Conservation (phyloP, 2,329 filamentous ascomycete species). For the Xylariaceae sp. region DNA sequence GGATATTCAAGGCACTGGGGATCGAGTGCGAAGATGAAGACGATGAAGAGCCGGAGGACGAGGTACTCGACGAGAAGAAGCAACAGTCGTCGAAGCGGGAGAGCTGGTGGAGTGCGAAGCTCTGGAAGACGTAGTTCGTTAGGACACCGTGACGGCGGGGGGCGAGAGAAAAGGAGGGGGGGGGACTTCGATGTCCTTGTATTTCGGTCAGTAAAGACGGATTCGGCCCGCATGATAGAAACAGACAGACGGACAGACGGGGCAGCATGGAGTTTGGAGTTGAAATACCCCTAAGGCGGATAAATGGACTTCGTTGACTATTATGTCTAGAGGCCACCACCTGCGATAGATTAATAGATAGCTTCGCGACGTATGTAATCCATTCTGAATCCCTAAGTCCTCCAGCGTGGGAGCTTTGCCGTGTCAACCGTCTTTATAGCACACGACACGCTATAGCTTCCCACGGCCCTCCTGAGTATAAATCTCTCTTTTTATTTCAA, state of each 20-base stretch:
- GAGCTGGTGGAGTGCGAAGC: neutral
- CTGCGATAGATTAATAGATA: neutral
- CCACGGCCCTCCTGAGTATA: too few species aligned
- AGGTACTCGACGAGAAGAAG: neutral
- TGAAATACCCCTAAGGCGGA: neutral
- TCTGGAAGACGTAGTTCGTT: neutral
- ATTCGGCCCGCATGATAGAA: too few species aligned
- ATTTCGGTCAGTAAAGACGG: too few species aligned
- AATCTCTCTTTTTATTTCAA: too few species aligned
- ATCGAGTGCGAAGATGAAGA: neutral
- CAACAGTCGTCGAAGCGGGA: neutral
- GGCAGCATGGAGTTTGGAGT: neutral
- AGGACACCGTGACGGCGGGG: too few species aligned
- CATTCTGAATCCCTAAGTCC: too few species aligned
- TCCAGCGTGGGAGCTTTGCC: too few species aligned
- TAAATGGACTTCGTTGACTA: neutral
- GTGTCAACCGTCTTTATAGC: too few species aligned
- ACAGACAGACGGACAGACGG: too few species aligned
- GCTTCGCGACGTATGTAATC: neutral
- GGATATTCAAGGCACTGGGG: conserved; percentile 22
- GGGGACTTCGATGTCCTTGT: too few species aligned
- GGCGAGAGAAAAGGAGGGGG: too few species aligned
- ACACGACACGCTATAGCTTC: too few species aligned
- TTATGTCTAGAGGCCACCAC: neutral
- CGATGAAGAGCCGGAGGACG: conserved; percentile 2